Evolutionary conservation across 2,329 filamentous ascomycete genomes (phyloP), one percentile per base, ranked within the genome.

Genomic region (Fusarium protoensiforme): DNA sequence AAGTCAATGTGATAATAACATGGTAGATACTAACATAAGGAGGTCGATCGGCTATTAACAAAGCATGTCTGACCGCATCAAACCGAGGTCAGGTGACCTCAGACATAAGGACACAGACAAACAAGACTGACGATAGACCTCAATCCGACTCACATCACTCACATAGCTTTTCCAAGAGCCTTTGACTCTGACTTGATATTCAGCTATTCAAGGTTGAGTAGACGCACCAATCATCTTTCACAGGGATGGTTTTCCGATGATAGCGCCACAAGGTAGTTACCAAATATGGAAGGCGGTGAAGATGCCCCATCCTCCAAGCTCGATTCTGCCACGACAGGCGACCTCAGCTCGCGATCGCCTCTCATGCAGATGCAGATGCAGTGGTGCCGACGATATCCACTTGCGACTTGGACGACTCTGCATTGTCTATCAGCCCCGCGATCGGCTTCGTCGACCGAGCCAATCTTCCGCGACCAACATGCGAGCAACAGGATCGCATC

Each of bases 231-330:
- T 73, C 72, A 75, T 22, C 48, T 71, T 69, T 57, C 65, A 72
- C 38, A 56, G 29, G 35, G 51, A 61, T 31, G 27, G n/a, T 22
- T 61, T 68, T n/a, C 27, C 14, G 31, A 68, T 61, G 65, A 38
- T 22, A 39, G 24, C 27, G 29, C 56, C 38, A 36, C 18, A n/a
- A 35, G 22, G 33, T 18, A 64, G 48, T 48, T 62, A 24, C 64
- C 73, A 14, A 60, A 77, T 58, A 0, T 2, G 61, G 78, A 69
- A 80, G 75, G 78, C 78, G 78, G 78, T 80, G 70, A 58, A 24
- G 22, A 13, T 16, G 4, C 20, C 35, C 36, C 31, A 33, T 18
- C 64, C 57, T 54, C 22, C 35, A 43, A 73, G 71, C 68, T 69
- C 1, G 14, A 75, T 80, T 80, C 78, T 80, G 78, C 78, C 78